Percentiles rank a stretch among this genome's conserved stretches.
These are phyloP conservation scores for Mortierella sp. DNA, from an alignment of 371 early-diverging fungal genomes.

Conservation along the genomic window DNA sequence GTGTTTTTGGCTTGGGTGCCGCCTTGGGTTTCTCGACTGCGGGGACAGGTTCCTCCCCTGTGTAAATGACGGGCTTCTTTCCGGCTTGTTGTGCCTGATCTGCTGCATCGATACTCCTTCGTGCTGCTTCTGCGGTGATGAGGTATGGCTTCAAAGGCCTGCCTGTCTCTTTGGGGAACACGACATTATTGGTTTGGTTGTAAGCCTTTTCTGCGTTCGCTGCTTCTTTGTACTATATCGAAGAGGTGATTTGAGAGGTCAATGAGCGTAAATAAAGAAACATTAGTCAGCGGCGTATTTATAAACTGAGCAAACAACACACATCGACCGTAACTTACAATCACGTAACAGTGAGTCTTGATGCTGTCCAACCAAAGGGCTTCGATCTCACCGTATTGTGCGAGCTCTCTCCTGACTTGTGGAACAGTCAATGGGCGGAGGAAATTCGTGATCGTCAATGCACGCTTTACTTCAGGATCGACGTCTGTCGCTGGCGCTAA, in stretches of 20 bases:
- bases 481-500: neutral
- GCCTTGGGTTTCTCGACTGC: neutral
- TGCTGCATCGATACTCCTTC: conserved; percentile 70
- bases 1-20: neutral
- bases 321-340: conserved; percentile 59
- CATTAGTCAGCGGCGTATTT: too few species aligned
- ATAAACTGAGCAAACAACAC: neutral
- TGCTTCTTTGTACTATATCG: conserved; percentile 65
- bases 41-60: conserved; percentile 14
- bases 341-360: conserved; percentile 88
- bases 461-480: conserved; percentile 32
- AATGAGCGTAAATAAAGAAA: neutral
- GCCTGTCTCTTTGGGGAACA: conserved; percentile 81
- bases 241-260: neutral
- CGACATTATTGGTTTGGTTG: conserved; percentile 66
- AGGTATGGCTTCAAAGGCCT: conserved; percentile 68
- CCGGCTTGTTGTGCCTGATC: conserved; percentile 69
- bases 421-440: conserved; percentile 80
- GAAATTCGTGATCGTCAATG: conserved; percentile 81
- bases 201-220: conserved; percentile 69
- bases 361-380: conserved; percentile 89
- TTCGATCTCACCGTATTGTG: conserved; percentile 74
- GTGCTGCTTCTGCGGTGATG: conserved; percentile 69
- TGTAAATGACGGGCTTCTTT: conserved; percentile 35
- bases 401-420: conserved; percentile 73